These are phyloP conservation scores for Acarospora socialis DNA, from an alignment of 2,329 filamentous ascomycete species.

Conservation along the genomic window DNA sequence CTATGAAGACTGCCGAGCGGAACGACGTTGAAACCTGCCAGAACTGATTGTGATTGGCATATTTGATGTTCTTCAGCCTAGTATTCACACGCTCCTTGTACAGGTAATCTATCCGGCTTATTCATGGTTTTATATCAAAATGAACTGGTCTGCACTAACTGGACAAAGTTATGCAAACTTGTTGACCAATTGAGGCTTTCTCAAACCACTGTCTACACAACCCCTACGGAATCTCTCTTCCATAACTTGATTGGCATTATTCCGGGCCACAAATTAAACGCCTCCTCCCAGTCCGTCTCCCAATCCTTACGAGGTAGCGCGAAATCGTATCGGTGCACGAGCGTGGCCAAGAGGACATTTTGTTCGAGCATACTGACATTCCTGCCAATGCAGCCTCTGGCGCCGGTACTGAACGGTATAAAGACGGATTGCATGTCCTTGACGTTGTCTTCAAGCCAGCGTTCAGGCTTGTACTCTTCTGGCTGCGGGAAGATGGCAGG, in stretches of 20 bases:
- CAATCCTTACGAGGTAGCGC: slow-evolving; percentile 20
- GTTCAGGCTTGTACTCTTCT: slow-evolving; percentile 27
- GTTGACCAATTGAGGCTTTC: neutral
- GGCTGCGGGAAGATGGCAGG: slow-evolving; percentile 25
- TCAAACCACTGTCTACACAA: neutral
- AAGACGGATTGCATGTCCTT: slow-evolving; percentile 28
- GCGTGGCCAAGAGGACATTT: slow-evolving; percentile 28
- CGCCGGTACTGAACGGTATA: slow-evolving; percentile 27
- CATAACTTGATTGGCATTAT: slow-evolving; percentile 18
- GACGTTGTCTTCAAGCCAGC: slow-evolving; percentile 29
- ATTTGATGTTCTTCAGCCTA: too few relatives aligned
- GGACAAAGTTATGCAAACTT: too few relatives aligned
- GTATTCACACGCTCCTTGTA: too few relatives aligned
- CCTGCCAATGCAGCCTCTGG: slow-evolving; percentile 28
- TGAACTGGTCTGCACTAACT: too few relatives aligned
- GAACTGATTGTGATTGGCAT: too few relatives aligned
- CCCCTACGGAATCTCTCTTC: slow-evolving; percentile 11
- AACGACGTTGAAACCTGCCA: too few relatives aligned
- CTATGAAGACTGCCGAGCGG: too few relatives aligned
- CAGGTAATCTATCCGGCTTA: too few relatives aligned
- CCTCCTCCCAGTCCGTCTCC: slow-evolving; percentile 16
- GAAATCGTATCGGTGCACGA: slow-evolving; percentile 32
- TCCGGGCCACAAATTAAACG: slow-evolving; percentile 17
- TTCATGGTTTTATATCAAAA: too few relatives aligned
- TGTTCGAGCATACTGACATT: slow-evolving; percentile 35